A percentile compares a stretch with the other conserved stretches of the same genome.
phyloP scores from a whole-genome alignment of 1,284 basidiomycete species.

The Albatrellus sp. region DNA sequence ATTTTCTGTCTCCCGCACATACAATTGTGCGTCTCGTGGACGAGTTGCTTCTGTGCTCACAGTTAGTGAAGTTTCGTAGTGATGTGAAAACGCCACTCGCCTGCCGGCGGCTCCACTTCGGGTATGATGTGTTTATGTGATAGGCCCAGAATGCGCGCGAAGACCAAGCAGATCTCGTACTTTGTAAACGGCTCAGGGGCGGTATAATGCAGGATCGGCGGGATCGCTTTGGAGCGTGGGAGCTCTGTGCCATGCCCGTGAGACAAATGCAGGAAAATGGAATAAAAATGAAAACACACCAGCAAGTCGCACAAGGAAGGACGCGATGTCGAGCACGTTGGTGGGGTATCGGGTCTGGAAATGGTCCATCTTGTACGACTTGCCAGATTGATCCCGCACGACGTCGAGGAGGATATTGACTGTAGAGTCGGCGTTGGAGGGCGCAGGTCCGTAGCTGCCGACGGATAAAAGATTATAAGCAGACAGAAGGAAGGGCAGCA shows the following conservation, averaged over 20 bases:
- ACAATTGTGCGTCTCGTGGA: constrained; percentile 61
- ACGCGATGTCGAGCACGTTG: constrained; percentile 64
- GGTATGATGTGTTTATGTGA: constrained; percentile 57
- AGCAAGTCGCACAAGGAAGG: constrained; percentile 57
- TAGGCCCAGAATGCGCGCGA: constrained; percentile 53
- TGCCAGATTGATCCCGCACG: constrained; percentile 66
- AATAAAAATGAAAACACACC: constrained; percentile 36
- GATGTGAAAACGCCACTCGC: constrained; percentile 9
- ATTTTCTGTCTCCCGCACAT: constrained; percentile 54
- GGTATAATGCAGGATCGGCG: constrained; percentile 67
- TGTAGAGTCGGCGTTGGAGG: constrained; percentile 65
- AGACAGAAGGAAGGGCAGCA: not conserved
- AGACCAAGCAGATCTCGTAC: constrained; percentile 72
- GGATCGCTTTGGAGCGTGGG: constrained; percentile 28
- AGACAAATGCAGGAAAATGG: too few species aligned
- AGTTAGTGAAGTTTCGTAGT: not conserved
- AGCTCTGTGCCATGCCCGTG: constrained; percentile 13
- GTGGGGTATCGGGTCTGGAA: constrained; percentile 76
- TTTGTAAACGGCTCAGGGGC: constrained; percentile 69
- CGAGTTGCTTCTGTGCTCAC: constrained; percentile 40
- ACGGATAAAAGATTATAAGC: not conserved
- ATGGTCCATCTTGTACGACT: constrained; percentile 79
- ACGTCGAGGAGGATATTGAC: constrained; percentile 72
- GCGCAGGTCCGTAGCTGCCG: constrained; percentile 65
- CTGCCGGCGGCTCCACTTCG: constrained; percentile 47